Percentiles rank a stretch among this genome's conserved stretches.
phyloP scores from a whole-genome alignment of 208 protist species.

The Acanthamoeba triangularis region DNA sequence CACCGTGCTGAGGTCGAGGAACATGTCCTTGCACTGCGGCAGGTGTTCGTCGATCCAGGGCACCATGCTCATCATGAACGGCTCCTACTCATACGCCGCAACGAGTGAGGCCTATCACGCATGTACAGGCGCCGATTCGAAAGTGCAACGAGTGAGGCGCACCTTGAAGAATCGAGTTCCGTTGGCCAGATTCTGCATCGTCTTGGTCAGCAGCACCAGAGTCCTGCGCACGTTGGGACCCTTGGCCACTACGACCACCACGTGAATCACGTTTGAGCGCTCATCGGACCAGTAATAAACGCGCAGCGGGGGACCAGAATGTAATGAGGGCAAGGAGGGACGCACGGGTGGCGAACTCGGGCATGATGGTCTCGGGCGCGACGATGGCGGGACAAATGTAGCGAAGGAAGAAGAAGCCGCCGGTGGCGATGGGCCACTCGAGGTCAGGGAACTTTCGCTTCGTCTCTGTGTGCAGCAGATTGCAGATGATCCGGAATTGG shows the following conservation, averaged over 20 bases:
- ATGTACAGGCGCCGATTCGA: not conserved
- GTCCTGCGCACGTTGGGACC: slow-evolving; percentile 9
- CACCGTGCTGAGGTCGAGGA: slow-evolving; percentile 15
- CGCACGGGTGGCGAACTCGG: slow-evolving; percentile 30
- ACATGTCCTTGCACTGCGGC: slow-evolving; percentile 38
- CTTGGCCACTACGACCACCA: not conserved
- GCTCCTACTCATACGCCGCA: not conserved
- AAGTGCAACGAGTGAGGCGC: not conserved
- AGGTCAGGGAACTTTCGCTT: slow-evolving; percentile 56
- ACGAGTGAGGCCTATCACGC: not conserved
- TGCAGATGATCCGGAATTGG: slow-evolving; percentile 66
- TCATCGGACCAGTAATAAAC: not conserved
- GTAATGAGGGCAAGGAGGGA: not conserved
- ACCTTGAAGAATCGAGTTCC: slow-evolving; percentile 56
- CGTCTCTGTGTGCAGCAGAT: slow-evolving; percentile 47
- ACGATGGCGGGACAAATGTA: slow-evolving; percentile 50
- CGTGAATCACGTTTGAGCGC: not conserved
- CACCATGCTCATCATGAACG: slow-evolving; percentile 70
- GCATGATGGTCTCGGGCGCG: slow-evolving; percentile 28
- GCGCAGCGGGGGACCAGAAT: not conserved
- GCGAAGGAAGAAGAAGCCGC: slow-evolving; percentile 49
- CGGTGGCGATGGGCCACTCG: slow-evolving; percentile 49
- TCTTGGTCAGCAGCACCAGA: slow-evolving; percentile 46
- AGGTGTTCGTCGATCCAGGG: slow-evolving; percentile 47
- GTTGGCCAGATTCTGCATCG: slow-evolving; percentile 50